Conservation (phyloP, 1,284 basidiomycete genomes). For the Moesziomyces antarcticus region DNA sequence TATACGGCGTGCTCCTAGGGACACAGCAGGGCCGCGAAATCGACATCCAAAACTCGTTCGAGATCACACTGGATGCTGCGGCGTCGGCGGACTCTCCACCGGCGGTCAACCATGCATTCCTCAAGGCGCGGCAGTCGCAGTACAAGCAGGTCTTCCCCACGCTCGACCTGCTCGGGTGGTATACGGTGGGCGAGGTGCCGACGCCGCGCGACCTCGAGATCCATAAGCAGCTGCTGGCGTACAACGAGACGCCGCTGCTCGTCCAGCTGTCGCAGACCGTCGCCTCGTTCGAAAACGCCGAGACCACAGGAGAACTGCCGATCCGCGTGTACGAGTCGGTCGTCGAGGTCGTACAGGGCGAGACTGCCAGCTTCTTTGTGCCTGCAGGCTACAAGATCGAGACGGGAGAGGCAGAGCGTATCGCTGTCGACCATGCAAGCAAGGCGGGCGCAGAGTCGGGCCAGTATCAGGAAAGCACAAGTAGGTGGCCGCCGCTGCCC, state of each 20-base stretch:
- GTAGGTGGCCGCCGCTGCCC: conserved; percentile 51
- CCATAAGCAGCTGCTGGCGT: conserved; percentile 77
- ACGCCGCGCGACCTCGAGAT: conserved; percentile 79
- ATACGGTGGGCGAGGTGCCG: conserved; percentile 81
- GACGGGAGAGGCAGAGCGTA: conserved; percentile 96
- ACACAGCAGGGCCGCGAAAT: conserved; percentile 92
- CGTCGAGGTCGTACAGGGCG: conserved; percentile 49
- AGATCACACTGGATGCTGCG: conserved; percentile 74
- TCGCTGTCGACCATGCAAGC: conserved; percentile 95
- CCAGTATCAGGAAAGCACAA: conserved; percentile 73
- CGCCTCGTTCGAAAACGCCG: conserved; percentile 26
- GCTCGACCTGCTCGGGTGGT: conserved; percentile 96
- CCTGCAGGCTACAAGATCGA: conserved; percentile 87
- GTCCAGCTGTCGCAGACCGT: conserved; percentile 70
- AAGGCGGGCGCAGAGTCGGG: conserved; percentile 80
- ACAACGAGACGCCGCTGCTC: conserved; percentile 71
- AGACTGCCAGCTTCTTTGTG: conserved; percentile 72
- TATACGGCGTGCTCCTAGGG: conserved; percentile 91
- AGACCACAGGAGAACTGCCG: conserved; percentile 52
- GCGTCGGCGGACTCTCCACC: conserved; percentile 5
- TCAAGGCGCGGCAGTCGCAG: conserved; percentile 85
- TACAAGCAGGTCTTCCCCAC: conserved; percentile 99
- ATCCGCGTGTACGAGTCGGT: conserved; percentile 58
- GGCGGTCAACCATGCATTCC: conserved; percentile 71
- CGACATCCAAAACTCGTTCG: conserved; percentile 96